These are phyloP conservation scores for Pilobolus umbonatus DNA, from an alignment of 192 early-diverging fungal species.

Conservation along the genomic window DNA sequence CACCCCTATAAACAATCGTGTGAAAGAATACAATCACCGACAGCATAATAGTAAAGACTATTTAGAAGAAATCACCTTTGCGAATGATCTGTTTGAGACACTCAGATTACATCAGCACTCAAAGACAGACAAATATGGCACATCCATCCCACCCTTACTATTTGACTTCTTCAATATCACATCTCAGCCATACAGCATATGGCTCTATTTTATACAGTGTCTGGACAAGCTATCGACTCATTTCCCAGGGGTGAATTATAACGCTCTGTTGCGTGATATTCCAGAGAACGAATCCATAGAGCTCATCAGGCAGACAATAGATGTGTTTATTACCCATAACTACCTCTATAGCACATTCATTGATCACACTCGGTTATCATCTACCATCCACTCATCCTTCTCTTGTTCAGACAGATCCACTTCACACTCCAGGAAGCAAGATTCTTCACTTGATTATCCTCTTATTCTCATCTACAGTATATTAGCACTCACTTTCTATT, in stretches of 20 bases:
- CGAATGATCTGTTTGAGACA: conserved; percentile 10
- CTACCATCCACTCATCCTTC: background rate
- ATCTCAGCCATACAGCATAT: conserved; percentile 1
- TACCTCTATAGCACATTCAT: conserved; percentile 1
- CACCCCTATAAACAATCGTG: background rate
- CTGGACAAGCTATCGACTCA: background rate
- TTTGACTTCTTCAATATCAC: conserved; percentile 8
- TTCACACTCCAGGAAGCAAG: background rate
- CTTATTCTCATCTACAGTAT: background rate
- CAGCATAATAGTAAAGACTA: too few species aligned
- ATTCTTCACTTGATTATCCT: background rate
- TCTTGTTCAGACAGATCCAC: background rate
- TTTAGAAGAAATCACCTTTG: background rate
- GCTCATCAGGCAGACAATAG: background rate
- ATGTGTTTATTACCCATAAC: conserved; percentile 1
- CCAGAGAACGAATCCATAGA: background rate
- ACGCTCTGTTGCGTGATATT: background rate
- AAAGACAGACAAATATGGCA: conserved; percentile 5
- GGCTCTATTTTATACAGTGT: background rate
- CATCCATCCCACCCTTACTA: background rate
- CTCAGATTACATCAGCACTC: background rate
- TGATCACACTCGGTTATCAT: background rate
- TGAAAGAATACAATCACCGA: background rate
- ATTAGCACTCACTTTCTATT: conserved; percentile 4
- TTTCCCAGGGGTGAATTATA: background rate